Base-by-base conservation (phyloP, 768 basidiomycete species). In the Psilocybe tampanensis region DNA sequence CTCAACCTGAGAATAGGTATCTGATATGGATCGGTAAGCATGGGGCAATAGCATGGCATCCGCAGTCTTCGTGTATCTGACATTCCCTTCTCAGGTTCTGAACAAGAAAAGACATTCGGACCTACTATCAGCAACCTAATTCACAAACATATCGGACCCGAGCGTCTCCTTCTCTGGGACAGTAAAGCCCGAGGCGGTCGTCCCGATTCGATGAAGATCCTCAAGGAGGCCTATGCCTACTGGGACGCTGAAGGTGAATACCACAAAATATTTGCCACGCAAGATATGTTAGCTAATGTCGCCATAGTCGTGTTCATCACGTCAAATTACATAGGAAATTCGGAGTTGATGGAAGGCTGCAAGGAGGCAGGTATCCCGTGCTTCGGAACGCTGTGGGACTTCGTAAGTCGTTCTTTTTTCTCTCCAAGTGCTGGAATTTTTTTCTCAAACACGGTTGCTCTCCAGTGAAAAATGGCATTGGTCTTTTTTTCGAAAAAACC, bases 261-360 rank as follows among this genome's bases (percentile, higher is more conserved):
- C 44, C 22, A 1, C 47, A 11, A 13, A 42, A 45, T 18, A 53
- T 36, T 34, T 7, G 41, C 36, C 42, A 39, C 21, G 24, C 11
- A 32, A 23, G 23, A 44, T 15, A 44, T 22, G 23, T 19, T 12
- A 42, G 60, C 52, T 48, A 29, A 33, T n/a, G 55, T 26, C 26
- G 36, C 21, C 29, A 21, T 32, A 85, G 86, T 92, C 44, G 85
- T 92, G 23, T 90, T 92, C 71, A 89, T 92, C 70, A 92, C 90
- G 8, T 91, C 89, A n/a, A 92, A 92, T 73, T 87, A 81, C 63
- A 79, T 84, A 39, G 90, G 90, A 24, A 92, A 92, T 70, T 76
- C 80, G 13, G 89, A 92, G 65, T 86, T 92, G 58, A 90, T 90
- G 81, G 77, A 88, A 68, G 90, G 88, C 19, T 91, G 85, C 75